Evolutionary conservation across 495 filamentous ascomycete genomes (phyloP), one percentile per base, ranked within the genome.

Genomic region (Pyronema omphalodes): DNA sequence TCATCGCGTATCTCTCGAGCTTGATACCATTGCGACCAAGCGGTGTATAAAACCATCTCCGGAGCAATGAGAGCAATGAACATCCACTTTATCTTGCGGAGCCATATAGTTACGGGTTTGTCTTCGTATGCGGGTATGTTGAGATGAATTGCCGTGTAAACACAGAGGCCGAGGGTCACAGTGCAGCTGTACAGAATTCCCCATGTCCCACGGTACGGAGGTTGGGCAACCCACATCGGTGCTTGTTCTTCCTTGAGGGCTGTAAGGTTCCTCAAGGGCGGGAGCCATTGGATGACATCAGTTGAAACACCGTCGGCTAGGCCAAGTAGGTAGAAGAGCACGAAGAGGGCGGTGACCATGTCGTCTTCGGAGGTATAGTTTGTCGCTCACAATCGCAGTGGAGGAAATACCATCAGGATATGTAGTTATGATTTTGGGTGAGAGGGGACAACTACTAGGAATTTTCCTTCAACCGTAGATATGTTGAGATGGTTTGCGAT

Each of bases 101-200:
- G 0, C 3, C 3, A 51, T 2, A 51, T 14, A 4, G 5, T 14
- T 9, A 11, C 4, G 3, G 18, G 11, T 33, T 0, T 17, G 6
- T 52, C 45, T 1, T 34, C 11, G 1, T 3, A 7, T 7, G 12
- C 19, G 5, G 55, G 57, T 8, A 60, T 41, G 23, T 60, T 58
- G 3, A 60, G 29, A 39, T 57, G 55, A 17, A 60, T 12, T 3
- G 44, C 49, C 11, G 14, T 11, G 23, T 44, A 60, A 1, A 41
- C 33, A 17, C 36, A 48, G 0, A 60, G 48, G 1, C 54, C 9
- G 8, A 60, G 12, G 0, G 48, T 57, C 9, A 41, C 1, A 14
- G 54, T 43, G 50, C 57, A 60, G 17, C 23, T 53, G 14, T 19
- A 19, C 0, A 59, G 6, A 8, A 59, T 52, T 7, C 17, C 35